Evolutionary conservation across 371 early-diverging fungal species (phyloP), one percentile per base, ranked within the genome.

Genomic region (Rhizopus sp.): DNA sequence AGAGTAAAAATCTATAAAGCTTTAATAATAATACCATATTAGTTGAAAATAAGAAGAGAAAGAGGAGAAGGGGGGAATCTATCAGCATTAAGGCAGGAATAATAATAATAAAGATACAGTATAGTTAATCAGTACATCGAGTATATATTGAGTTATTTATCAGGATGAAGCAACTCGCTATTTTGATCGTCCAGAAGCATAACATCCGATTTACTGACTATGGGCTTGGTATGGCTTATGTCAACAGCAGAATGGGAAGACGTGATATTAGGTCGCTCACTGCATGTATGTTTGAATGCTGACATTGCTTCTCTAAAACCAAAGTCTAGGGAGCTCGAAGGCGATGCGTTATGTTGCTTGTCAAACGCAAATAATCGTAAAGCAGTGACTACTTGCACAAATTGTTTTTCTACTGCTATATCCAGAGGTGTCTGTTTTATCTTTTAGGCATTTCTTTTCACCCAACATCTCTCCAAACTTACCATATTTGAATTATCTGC

Each of bases 351-450:
- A 39, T 80, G 80, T 40, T 75, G 75, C 44, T 75, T 78, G 39
- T 79, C 78, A 64, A 77, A 73, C 16, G 77, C 76, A 60, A 79
- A 79, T 13, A 79, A 46, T 41, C 87, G 65, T 37, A 88, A 60
- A 10, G 85, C 83, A 55, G 85, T 88, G 23, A 86, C 86, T 0
- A 83, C 75, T 34, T 83, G 81, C 3, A 86, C 84, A 37, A 83
- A 77, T 41, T 82, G 84, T 31, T 62, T 60, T 46, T 82, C 86
- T 32, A 85, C 71, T 3, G 92, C 91, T 41, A 90, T 68, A 60
- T 90, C 93, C 41, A 91, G 66, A 0, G 93, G 82, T 3, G 87
- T 75, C 85, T 85, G 56, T 32, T n/a, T 7, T 7, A 44, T n/a
- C 9, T 29, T 29, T 7, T 29, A 29, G 13, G 16, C 8, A 38